These are phyloP conservation scores for Alternaria triticimaculans DNA, from an alignment of 2,329 filamentous ascomycete genomes.

Conservation along the genomic window DNA sequence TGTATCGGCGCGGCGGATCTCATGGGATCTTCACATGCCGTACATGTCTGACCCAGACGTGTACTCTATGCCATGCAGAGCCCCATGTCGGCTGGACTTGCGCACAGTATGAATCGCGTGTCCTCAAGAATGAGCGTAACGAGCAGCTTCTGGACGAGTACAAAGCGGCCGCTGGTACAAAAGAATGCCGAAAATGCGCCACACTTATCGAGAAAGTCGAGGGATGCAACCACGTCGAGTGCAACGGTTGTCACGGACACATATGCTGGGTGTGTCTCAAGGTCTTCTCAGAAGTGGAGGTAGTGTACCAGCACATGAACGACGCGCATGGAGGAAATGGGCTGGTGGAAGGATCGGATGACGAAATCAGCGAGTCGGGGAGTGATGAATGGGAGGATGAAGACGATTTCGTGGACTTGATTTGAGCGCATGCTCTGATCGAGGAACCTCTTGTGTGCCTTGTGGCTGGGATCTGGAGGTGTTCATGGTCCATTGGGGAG, in stretches of 20 bases:
- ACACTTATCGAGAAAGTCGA: conserved; percentile 52
- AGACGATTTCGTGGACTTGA: neutral
- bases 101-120: conserved; percentile 13
- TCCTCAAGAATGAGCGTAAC: conserved; percentile 18
- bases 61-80: conserved; percentile 24
- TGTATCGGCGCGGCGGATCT: conserved; percentile 14
- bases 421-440: neutral
- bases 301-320: conserved; percentile 17
- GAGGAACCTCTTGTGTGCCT: neutral
- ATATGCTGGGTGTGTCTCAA: conserved; percentile 28
- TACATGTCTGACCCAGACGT: conserved; percentile 22
- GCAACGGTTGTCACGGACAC: conserved; percentile 27
- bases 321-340: conserved; percentile 10
- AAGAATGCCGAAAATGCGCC: conserved; percentile 41
- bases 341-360: neutral
- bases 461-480: neutral
- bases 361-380: neutral
- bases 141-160: conserved; percentile 15
- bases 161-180: conserved; percentile 21
- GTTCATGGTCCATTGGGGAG: neutral
- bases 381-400: neutral
- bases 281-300: conserved; percentile 9
- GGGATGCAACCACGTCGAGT: conserved; percentile 58
- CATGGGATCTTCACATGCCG: conserved; percentile 23
- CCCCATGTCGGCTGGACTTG: conserved; percentile 28